These are phyloP conservation scores for Neonectria coccinea DNA, from an alignment of 2,329 filamentous ascomycete genomes.

Conservation along the genomic window DNA sequence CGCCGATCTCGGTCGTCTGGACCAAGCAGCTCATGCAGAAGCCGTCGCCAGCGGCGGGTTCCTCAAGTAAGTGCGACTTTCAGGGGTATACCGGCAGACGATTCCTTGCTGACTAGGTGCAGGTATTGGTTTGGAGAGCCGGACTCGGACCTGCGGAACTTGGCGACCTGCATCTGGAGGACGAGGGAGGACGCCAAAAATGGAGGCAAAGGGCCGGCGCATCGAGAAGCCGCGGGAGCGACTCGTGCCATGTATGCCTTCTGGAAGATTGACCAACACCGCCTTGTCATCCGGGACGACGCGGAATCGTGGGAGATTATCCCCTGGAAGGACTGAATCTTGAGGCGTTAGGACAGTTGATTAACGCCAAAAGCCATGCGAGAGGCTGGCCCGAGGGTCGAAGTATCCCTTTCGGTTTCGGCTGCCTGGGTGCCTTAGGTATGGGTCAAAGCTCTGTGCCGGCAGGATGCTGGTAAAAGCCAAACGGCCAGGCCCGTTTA, in stretches of 20 bases:
- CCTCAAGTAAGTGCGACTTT: conserved; percentile 70
- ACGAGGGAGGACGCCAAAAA: conserved; percentile 68
- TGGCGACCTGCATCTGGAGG: conserved; percentile 83
- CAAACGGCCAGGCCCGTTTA: too few relatives aligned
- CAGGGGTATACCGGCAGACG: neutral
- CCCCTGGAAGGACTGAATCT: conserved; percentile 60
- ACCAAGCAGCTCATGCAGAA: conserved; percentile 83
- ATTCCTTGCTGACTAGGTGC: conserved; percentile 35
- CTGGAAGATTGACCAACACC: conserved; percentile 78
- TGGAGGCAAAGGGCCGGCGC: conserved; percentile 70
- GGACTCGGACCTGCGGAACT: conserved; percentile 76
- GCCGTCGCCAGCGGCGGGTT: conserved; percentile 84
- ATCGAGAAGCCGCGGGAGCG: conserved; percentile 73
- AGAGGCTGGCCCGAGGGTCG: conserved; percentile 1
- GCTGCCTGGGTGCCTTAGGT: neutral
- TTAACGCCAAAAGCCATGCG: conserved; percentile 1
- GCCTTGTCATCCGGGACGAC: conserved; percentile 75
- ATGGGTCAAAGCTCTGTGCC: neutral
- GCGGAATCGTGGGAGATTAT: conserved; percentile 72
- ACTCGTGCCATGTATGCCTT: conserved; percentile 71
- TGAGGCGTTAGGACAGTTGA: neutral
- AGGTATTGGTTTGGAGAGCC: conserved; percentile 90
- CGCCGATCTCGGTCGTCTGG: conserved; percentile 76
- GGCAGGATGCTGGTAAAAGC: neutral
- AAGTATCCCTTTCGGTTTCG: neutral